Conservation (phyloP, 306 rosid species). For the Sophora flavescens region DNA sequence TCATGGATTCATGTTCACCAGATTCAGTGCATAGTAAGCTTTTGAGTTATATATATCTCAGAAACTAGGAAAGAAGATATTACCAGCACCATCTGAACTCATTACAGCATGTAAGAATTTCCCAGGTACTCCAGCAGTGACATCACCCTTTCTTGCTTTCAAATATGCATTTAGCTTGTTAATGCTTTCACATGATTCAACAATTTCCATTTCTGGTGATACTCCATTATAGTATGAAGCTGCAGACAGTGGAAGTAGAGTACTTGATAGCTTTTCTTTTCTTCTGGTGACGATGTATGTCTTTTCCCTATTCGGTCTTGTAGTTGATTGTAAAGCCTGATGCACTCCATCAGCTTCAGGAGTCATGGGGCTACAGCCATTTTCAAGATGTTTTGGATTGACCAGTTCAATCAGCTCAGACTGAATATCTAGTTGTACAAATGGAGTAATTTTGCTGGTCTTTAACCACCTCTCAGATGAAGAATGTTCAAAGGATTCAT, state of each 20-base stretch:
- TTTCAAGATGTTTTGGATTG: conserved; percentile 38
- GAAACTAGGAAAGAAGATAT: conserved; percentile 32
- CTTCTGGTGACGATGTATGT: conserved; percentile 57
- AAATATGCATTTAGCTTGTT: conserved; percentile 66
- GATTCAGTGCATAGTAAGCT: background rate
- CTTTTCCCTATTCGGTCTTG: conserved; percentile 47
- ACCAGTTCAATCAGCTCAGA: conserved; percentile 42
- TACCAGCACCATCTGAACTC: conserved; percentile 73
- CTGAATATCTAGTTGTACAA: conserved; percentile 47
- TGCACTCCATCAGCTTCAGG: conserved; percentile 48
- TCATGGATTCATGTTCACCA: conserved; percentile 3
- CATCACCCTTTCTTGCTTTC: conserved; percentile 71
- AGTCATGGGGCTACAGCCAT: conserved; percentile 28
- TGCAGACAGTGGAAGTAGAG: conserved; percentile 78
- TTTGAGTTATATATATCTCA: background rate
- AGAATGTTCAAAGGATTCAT: conserved; percentile 49
- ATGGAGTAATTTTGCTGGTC: conserved; percentile 49
- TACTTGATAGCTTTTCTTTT: conserved; percentile 54
- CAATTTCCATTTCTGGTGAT: conserved; percentile 71
- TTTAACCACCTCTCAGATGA: conserved; percentile 55
- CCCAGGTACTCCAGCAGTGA: conserved; percentile 78
- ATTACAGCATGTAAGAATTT: conserved; percentile 78
- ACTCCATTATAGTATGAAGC: conserved; percentile 70
- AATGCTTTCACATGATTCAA: conserved; percentile 73
- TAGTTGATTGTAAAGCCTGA: conserved; percentile 30